Evolutionary conservation across 768 basidiomycete species (phyloP).

Genomic region (Dacryopinax primogenitus): DNA sequence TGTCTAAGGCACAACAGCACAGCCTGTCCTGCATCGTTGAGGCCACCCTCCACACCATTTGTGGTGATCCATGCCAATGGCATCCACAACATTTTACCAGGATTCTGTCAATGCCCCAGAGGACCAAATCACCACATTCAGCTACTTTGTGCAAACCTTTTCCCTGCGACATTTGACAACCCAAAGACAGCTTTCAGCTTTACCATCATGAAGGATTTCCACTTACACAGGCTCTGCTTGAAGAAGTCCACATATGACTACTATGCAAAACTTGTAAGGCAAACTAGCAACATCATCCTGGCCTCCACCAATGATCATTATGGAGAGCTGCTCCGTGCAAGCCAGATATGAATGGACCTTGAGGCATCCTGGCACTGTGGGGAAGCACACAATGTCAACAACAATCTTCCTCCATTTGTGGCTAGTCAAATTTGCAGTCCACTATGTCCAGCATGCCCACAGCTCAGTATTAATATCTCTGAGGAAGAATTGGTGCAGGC

Average conservation of each 20-base stretch:
- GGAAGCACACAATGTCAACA: background rate
- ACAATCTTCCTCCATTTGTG: background rate
- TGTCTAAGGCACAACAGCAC: background rate
- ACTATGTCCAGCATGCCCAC: background rate
- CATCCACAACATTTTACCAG: background rate
- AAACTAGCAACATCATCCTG: background rate
- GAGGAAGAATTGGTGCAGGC: background rate
- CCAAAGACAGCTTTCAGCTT: background rate
- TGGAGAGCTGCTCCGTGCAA: background rate
- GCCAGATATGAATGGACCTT: background rate
- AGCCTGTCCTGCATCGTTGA: background rate
- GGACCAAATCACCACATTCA: background rate
- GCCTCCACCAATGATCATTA: no score
- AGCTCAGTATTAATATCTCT: background rate
- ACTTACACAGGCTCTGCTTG: slow-evolving; percentile 12
- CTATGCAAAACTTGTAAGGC: background rate
- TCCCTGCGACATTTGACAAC: background rate
- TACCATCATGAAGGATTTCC: slow-evolving; percentile 9
- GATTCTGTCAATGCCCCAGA: background rate
- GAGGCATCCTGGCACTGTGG: background rate
- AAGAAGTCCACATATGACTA: slow-evolving; percentile 17
- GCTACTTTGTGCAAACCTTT: background rate
- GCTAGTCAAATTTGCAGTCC: background rate
- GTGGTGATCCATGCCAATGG: slow-evolving; percentile 2
- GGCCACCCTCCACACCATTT: no score